These are phyloP conservation scores for Fusarium sp. DNA, from an alignment of 2,329 filamentous ascomycete genomes.

Conservation along the genomic window DNA sequence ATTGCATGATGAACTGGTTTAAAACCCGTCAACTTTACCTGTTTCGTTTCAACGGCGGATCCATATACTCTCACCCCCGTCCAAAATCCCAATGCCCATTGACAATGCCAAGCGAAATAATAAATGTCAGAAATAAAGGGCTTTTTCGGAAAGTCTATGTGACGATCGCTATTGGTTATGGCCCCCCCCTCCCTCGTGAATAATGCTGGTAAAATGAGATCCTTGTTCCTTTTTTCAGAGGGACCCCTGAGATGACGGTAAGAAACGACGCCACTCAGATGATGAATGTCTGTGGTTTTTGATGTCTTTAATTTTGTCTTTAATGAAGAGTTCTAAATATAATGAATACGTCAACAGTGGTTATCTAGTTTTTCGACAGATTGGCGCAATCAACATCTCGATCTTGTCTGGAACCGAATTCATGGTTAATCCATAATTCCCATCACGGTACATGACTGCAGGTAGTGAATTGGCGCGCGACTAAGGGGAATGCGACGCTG, in stretches of 20 bases:
- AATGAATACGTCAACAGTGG: background rate
- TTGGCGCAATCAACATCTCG: background rate
- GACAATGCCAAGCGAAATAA: constrained; percentile 14
- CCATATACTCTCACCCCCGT: background rate
- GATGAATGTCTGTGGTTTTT: constrained; percentile 1
- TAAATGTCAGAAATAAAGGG: background rate
- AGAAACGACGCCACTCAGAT: constrained; percentile 10
- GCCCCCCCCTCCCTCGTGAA: background rate
- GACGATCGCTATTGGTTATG: constrained; percentile 32
- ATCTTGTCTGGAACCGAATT: constrained; percentile 10
- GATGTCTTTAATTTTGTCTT: background rate
- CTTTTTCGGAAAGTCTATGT: background rate
- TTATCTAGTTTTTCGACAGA: background rate
- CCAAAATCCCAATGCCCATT: constrained; percentile 2
- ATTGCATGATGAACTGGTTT: constrained; percentile 22
- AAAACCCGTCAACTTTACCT: constrained; percentile 16
- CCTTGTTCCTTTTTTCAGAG: constrained; percentile 11
- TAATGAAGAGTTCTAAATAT: constrained; percentile 3
- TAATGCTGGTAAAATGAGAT: background rate
- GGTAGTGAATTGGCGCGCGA: constrained; percentile 10
- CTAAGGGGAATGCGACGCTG: constrained; percentile 21
- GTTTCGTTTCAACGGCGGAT: constrained; percentile 37
- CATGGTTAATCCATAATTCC: constrained; percentile 14
- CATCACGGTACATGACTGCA: background rate
- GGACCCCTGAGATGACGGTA: constrained; percentile 6